Base-by-base conservation (phyloP, 2,329 filamentous ascomycete species). In the Samsoniella hepiali region DNA sequence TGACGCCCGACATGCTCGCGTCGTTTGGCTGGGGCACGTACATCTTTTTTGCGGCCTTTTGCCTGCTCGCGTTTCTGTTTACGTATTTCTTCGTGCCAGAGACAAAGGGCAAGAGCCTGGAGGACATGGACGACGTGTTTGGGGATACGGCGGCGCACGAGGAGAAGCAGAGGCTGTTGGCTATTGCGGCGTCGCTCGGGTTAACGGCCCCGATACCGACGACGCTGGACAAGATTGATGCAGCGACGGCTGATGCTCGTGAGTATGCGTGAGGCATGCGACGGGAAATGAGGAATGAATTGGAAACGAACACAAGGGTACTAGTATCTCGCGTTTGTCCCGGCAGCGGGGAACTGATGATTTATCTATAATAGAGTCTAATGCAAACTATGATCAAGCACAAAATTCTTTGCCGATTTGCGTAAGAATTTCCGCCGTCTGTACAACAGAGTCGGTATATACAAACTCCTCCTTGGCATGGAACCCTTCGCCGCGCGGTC, bases 31-130 rank as follows among this genome's bases (percentile, higher is more conserved):
- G 76, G 70, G 81, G 82, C 10, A 81, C 81, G 0, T 88, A 87
- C 66, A 78, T 86, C 53, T 88, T 88, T 76, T 88, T 88, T 65
- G 83, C 80, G 0, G 75, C 78, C 2, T 85, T 85, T 65, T 82
- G 80, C 65, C 68, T 82, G 1, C 70, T 85, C 5, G 78, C 80
- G 0, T 72, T 79, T 8, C 63, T 80, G 1, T 87, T 82, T 74
- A 80, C 81, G 0, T 83, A 74, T 65, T 80, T 85, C 66, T 79
- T 83, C 56, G 81, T 88, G 0, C 85, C 85, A 0, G 85, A 88
- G 69, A 88, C 85, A 0, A 80, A 78, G 55, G 83, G 83, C 22
- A 76, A 73, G 67, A 84, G 78, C 0, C 74, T 86, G 0, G 84
- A 86, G 68, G 81, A 85, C 59, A 86, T 86, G 82, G 83, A 85